Base-by-base conservation (phyloP, 2,329 filamentous ascomycete genomes). In the Pestalotiopsis fici region DNA sequence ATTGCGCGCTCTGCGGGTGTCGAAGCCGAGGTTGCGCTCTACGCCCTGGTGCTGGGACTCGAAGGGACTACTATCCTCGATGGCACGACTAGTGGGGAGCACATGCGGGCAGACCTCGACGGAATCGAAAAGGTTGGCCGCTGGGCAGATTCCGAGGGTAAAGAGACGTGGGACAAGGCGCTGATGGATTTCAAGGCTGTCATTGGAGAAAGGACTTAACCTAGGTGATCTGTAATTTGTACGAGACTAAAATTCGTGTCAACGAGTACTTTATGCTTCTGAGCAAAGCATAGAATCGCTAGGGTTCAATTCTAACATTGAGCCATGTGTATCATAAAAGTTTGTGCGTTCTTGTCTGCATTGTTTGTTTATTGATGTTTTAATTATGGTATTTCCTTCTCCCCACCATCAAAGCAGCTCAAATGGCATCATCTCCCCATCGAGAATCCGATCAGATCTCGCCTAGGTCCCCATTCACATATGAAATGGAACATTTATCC, bases 91-190 rank as follows among this genome's bases (percentile, higher is more conserved):
- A 79, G 75, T 12, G 76, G 80, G 71, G 73, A 62, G 31, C 84
- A 86, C 68, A 88, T 88, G 86, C 78, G 72, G 68, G 81, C 80
- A 27, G 86, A 88, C 66, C 69, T 88, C 25, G 79, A 81, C 56
- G 84, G 81, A 0, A 68, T 83, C 13, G 77, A 80, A 31, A 75
- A 71, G 64, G 75, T 87, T 43, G 79, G 78, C 2, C 67, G 70
- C 13, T 77, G 81, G 85, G 82, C 83, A 0, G 77, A 80, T 61
- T 76, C 78, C 2, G 78, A 86, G 25, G 83, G 83, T 2, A 74
- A 73, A 9, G 75, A 78, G 3, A 73, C 78, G 31, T 92, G 90
- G 89, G 74, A 78, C 43, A 71, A 74, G 63, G 79, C 86, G 21
- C 69, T 88, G 68, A 67, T 68, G 11, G 74, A 75, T 15, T 90